A percentile compares a stretch with the other conserved stretches of the same genome.
Evolutionary conservation across 2,329 filamentous ascomycete species (phyloP).

Genomic region (Botrytis hyacinthi): DNA sequence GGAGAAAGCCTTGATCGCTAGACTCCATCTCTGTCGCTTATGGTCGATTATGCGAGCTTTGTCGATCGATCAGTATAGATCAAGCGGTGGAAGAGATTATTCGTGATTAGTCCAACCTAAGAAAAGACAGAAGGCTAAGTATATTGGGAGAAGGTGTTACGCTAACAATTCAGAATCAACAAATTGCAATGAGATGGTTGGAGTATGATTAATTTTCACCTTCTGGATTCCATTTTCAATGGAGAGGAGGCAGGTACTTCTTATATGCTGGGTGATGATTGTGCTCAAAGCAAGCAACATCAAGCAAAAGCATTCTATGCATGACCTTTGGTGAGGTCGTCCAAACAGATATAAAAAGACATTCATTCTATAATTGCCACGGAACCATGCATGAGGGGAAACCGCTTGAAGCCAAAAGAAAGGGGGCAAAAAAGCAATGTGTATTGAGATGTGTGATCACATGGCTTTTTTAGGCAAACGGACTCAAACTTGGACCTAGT

Average conservation of each 20-base stretch:
- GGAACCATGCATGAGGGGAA: background rate
- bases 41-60: background rate
- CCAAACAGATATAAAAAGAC: background rate
- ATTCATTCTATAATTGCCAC: background rate
- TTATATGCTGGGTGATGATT: background rate
- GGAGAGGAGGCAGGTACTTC: background rate
- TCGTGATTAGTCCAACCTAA: background rate
- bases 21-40: background rate
- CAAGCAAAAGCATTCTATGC: background rate
- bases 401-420: too few relatives aligned
- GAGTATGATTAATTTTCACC: accelerated
- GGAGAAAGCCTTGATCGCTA: accelerated
- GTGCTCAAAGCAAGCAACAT: background rate
- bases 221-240: background rate
- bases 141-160: background rate
- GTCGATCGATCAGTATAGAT: background rate
- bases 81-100: background rate
- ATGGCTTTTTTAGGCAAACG: background rate
- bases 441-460: background rate
- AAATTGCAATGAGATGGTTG: background rate
- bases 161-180: background rate
- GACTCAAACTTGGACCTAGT: background rate
- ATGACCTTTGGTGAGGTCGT: background rate
- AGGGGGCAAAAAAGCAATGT: background rate
- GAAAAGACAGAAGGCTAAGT: background rate